Percentiles rank a stretch among this genome's conserved stretches.
phyloP scores from a whole-genome alignment of 371 early-diverging fungal genomes.

The Saksenaea oblongispora region DNA sequence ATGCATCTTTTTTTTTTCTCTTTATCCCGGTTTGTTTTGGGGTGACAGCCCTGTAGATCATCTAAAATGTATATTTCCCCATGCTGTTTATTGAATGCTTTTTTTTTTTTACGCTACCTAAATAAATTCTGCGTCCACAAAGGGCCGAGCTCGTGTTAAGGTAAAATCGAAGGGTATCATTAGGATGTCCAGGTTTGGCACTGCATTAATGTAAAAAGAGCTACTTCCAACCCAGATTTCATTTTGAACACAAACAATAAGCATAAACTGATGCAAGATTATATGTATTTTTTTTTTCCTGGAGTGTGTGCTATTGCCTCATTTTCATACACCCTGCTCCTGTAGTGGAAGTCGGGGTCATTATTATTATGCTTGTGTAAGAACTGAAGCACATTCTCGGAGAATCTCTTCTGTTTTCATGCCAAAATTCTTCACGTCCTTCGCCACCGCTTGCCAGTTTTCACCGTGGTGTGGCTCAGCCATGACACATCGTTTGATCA shows the following conservation, averaged over 20 bases:
- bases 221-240: too few relatives aligned
- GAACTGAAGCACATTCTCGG: constrained; percentile 55
- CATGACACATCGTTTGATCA: constrained; percentile 70
- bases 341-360: too few relatives aligned
- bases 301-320: too few relatives aligned
- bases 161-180: too few relatives aligned
- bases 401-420: constrained; percentile 69
- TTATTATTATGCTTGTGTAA: constrained; percentile 26
- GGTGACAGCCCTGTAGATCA: background rate
- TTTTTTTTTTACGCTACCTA: too few relatives aligned
- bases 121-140: too few relatives aligned
- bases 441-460: constrained; percentile 80
- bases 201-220: too few relatives aligned
- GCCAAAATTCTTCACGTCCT: constrained; percentile 74
- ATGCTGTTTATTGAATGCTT: background rate
- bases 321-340: too few relatives aligned
- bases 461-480: constrained; percentile 93
- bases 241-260: background rate
- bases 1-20: background rate
- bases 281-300: too few relatives aligned
- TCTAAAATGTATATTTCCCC: constrained; percentile 4
- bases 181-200: too few relatives aligned
- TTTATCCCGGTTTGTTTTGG: background rate
- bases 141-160: too few relatives aligned
- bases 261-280: background rate